These are phyloP conservation scores for Camellia japonica DNA, from an alignment of 148 eudicot species.

Conservation along the genomic window DNA sequence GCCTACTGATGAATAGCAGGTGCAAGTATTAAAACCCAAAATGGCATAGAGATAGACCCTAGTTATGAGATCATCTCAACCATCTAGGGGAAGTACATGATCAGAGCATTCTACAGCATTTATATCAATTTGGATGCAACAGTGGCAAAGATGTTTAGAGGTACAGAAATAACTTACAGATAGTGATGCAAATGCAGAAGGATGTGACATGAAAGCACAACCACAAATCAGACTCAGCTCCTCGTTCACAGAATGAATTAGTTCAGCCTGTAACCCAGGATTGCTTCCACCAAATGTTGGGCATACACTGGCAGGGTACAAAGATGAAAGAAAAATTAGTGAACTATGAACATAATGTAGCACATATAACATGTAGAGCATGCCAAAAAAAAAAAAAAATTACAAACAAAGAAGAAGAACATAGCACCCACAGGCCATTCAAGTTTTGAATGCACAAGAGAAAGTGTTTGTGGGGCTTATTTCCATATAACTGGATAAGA, in stretches of 20 bases:
- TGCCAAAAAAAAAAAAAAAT: too few species aligned
- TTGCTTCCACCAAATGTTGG: slow-evolving; percentile 88
- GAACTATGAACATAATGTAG: not conserved
- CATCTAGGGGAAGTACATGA: not conserved
- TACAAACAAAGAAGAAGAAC: not conserved
- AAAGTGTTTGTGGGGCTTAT: not conserved
- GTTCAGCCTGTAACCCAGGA: slow-evolving; percentile 77
- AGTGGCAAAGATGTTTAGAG: not conserved
- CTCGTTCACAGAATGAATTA: slow-evolving; percentile 79
- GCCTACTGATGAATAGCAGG: not conserved
- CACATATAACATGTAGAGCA: not conserved
- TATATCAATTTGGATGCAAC: not conserved
- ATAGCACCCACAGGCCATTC: not conserved
- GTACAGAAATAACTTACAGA: slow-evolving; percentile 49
- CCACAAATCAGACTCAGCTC: slow-evolving; percentile 75
- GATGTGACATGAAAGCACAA: slow-evolving; percentile 54
- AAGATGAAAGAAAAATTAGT: not conserved
- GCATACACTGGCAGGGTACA: slow-evolving; percentile 45
- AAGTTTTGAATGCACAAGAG: not conserved
- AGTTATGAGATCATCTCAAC: not conserved
- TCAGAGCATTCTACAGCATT: not conserved
- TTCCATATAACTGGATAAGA: not conserved
- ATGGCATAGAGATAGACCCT: not conserved
- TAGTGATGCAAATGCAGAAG: slow-evolving; percentile 79
- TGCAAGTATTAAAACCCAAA: not conserved